Percentiles rank a stretch among this genome's conserved stretches.
These are phyloP conservation scores for Eragrostis tef DNA, from an alignment of 202 grass and related monocot genomes.

Conservation along the genomic window DNA sequence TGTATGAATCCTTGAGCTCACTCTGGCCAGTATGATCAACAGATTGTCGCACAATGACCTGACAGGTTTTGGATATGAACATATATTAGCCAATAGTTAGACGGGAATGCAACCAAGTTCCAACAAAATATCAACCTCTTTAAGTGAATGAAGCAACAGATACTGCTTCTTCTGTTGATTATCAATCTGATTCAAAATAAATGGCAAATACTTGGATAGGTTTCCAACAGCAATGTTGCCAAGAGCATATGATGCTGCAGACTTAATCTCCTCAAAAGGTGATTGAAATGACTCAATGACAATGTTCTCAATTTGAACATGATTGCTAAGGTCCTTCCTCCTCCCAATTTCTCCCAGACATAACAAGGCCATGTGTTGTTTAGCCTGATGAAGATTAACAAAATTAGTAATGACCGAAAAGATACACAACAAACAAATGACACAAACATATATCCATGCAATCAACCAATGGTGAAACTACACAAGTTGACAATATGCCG, in stretches of 20 bases:
- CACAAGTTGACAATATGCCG: not conserved
- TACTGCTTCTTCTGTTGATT: constrained; percentile 99
- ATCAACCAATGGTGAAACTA: not conserved
- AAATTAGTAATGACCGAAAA: not conserved
- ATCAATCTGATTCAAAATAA: constrained; percentile 98
- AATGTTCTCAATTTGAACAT: constrained; percentile 93
- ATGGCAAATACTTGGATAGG: constrained; percentile 95
- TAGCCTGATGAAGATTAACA: constrained; percentile 62
- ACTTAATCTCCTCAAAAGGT: constrained; percentile 99
- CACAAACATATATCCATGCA: constrained; percentile 12
- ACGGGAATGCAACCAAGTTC: constrained; percentile 21
- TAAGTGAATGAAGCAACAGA: constrained; percentile 96
- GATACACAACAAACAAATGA: not conserved
- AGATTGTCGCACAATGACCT: constrained; percentile 96
- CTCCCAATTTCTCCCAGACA: constrained; percentile 98
- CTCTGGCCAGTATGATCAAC: constrained; percentile 81
- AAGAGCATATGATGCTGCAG: constrained; percentile 97
- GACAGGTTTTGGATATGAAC: constrained; percentile 30
- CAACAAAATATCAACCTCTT: constrained; percentile 66
- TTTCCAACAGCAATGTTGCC: constrained; percentile 99
- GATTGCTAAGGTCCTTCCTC: constrained; percentile 86
- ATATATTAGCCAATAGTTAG: constrained; percentile 29
- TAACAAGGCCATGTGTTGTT: constrained; percentile 94
- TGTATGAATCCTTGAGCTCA: constrained; percentile 83
- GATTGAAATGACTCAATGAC: constrained; percentile 99